Evolutionary conservation across 2,329 filamentous ascomycete species (phyloP), one percentile per base, ranked within the genome.

Genomic region (Trichoderma koningii): DNA sequence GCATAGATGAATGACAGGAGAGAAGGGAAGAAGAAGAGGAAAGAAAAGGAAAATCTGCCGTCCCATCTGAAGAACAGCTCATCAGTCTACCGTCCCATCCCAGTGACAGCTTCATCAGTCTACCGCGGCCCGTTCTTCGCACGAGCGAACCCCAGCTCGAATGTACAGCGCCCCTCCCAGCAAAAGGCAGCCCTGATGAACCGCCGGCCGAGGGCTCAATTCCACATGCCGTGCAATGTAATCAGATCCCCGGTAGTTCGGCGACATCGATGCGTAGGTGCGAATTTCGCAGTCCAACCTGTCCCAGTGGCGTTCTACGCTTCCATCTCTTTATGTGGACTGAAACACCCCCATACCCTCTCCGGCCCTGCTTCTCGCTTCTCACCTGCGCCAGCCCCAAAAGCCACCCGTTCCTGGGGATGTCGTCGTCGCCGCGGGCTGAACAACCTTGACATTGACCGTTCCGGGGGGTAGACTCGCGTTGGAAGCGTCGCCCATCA

Each of bases 361-460:
- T 10, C 30, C 3, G 17, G n/a, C 28, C 21, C 23, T 10, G 15
- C 7, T 30, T 42, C 65, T 38, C 57, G 62, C 62, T 44, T 30
- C 55, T 76, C 70, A 82, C 70, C 78, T 76, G 59, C 81, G 75
- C 83, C 82, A 85, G 14, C 83, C 83, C 82, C 85, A 87, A 71
- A 87, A 87, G 3, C 84, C 79, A 34, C 82, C 82, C 44, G 75
- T 75, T 38, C 73, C 72, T 28, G 71, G 66, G 17, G 73, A 68
- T 2, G 69, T 70, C 50, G 68, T 70, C 51, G 68, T 70, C 42
- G 69, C 38, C 21, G 55, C 70, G 17, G 71, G 63, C 21, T 69
- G 64, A 7, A 68, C 30, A 7, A 71, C 65, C 56, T 76, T 78
- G 48, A 55, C 68, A 68, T 28, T 76, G 80, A 3, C 28, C 28